Conservation (phyloP, 2,329 filamentous ascomycete genomes). For the Rasamsonia emersonii region DNA sequence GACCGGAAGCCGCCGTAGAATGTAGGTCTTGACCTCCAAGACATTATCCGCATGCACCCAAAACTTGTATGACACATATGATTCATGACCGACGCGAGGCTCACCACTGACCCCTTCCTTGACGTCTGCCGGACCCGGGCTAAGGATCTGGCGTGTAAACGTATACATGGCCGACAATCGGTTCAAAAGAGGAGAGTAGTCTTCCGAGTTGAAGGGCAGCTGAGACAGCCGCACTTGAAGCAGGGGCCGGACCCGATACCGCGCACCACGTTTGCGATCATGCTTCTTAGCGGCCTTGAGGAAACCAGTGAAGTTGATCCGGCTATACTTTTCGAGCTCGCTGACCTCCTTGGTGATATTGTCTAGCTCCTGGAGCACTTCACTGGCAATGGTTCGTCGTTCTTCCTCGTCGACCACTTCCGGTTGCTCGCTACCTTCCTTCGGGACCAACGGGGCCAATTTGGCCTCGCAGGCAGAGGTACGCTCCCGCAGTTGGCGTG, state of each 20-base stretch:
- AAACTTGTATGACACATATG: constrained; percentile 84
- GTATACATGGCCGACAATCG: constrained; percentile 91
- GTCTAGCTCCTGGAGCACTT: constrained; percentile 74
- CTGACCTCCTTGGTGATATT: constrained; percentile 81
- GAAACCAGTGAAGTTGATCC: constrained; percentile 95
- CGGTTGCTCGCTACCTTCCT: constrained; percentile 25
- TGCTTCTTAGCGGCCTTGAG: constrained; percentile 99
- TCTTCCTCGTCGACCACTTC: constrained; percentile 32
- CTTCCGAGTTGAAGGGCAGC: constrained; percentile 89
- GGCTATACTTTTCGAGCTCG: constrained; percentile 89
- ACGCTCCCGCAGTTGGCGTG: constrained; percentile 71
- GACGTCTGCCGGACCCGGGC: constrained; percentile 42
- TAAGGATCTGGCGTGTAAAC: constrained; percentile 74
- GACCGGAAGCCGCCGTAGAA: constrained; percentile 80
- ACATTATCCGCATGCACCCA: constrained; percentile 96
- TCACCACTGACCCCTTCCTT: constrained; percentile 35
- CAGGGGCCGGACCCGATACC: constrained; percentile 83
- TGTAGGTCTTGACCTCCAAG: constrained; percentile 92
- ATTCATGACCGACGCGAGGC: constrained; percentile 48
- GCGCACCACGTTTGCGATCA: constrained; percentile 78
- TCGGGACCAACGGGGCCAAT: constrained; percentile 49
- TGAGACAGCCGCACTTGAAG: constrained; percentile 84
- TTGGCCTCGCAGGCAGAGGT: constrained; percentile 60
- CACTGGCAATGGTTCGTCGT: constrained; percentile 49
- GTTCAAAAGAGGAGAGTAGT: constrained; percentile 82